These are phyloP conservation scores for Rhodotorula sp. DNA, from an alignment of 1,284 basidiomycete genomes.

Conservation along the genomic window DNA sequence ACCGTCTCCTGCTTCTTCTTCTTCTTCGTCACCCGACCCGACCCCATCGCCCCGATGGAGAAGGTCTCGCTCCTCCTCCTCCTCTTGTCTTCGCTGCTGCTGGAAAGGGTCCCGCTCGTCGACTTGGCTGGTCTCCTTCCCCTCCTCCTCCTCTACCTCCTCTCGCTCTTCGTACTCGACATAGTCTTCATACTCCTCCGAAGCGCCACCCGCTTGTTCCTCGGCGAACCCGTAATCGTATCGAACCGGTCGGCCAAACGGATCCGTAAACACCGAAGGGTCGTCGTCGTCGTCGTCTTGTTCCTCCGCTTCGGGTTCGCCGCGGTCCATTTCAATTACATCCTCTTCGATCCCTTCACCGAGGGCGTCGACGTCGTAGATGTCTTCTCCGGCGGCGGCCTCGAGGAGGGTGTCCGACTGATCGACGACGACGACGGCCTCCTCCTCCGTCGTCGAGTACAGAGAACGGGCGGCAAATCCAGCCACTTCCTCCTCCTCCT, in stretches of 20 bases:
- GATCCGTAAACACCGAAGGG: neutral
- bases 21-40: too few species aligned
- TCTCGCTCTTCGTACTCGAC: neutral
- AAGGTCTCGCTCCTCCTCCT: neutral
- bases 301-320: neutral
- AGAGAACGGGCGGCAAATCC: too few species aligned
- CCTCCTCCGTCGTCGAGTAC: too few species aligned
- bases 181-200: neutral
- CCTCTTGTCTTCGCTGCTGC: neutral
- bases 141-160: neutral
- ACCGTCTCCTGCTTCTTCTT: neutral
- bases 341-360: neutral
- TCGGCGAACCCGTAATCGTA: neutral
- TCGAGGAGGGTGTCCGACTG: too few species aligned
- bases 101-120: too few species aligned
- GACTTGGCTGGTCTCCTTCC: neutral
- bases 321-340: neutral
- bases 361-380: neutral
- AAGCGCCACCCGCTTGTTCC: neutral
- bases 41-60: too few species aligned
- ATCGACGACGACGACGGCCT: too few species aligned
- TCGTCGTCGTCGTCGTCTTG: neutral
- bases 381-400: neutral
- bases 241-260: neutral
- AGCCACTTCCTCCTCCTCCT: neutral